Base-by-base conservation (phyloP, 2,329 filamentous ascomycete genomes). In the Colletotrichum horii region DNA sequence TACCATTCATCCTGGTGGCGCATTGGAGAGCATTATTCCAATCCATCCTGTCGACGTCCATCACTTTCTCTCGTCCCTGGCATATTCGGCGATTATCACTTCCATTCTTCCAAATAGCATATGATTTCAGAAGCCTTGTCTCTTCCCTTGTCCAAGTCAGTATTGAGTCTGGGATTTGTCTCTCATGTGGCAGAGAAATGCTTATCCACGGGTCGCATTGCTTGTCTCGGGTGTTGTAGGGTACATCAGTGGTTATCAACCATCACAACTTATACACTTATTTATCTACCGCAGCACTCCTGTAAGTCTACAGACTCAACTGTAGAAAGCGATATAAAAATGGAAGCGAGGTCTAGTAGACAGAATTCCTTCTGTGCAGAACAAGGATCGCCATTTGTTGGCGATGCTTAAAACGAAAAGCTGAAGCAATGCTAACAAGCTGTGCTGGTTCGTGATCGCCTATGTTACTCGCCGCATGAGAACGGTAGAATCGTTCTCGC, bases 21-120 rank as follows among this genome's bases (percentile, higher is more conserved):
- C 36, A n/a, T 43, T 43, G 6, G 15, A 11, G 16, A 43, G 36
- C 36, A 19, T 43, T 9, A 43, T 43, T 1, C 19, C 4, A 43
- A n/a, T n/a, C 0, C 4, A 2, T 43, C 7, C 16, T 8, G 2
- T 43, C 8, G 16, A 5, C 4, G 8, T n/a, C 4, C 8, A 11
- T 43, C 16, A 19, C 8, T 19, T 19, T 19, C 8, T 43, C 16
- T n/a, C 16, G 16, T n/a, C 36, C 4, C 8, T 19, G 4, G 36
- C 16, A 19, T n/a, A n/a, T 43, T 43, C 8, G 8, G 16, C 36
- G 16, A 4, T 43, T 43, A 19, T 19, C 16, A 43, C 2, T 5
- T 43, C 36, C 16, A 5, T 43, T 19, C 16, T 43, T 32, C 9
- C 11, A 12, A 32, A 9, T 5, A 3, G 11, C 1, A 43, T 16